Evolutionary conservation across 2,329 filamentous ascomycete species (phyloP).

Genomic region (Aspergillus pseudoglaucus): DNA sequence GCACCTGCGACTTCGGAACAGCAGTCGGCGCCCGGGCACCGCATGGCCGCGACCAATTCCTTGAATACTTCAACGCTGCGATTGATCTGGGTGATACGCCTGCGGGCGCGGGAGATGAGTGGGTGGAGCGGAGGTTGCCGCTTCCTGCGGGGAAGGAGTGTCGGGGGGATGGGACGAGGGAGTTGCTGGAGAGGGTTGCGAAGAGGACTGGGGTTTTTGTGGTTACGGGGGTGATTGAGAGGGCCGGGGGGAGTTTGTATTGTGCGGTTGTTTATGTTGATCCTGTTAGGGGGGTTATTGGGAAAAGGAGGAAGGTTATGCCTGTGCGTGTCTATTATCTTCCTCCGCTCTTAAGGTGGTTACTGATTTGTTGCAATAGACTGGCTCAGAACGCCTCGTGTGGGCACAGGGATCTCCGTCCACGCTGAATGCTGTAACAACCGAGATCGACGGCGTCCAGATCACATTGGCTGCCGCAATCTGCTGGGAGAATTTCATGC

Average conservation of each 20-base stretch:
- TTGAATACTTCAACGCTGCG: slow-evolving; percentile 69
- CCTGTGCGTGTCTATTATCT: slow-evolving; percentile 51
- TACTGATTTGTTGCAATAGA: slow-evolving; percentile 41
- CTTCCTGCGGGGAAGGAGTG: slow-evolving; percentile 43
- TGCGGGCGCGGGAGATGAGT: background rate
- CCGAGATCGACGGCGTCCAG: slow-evolving; percentile 69
- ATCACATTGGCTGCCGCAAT: slow-evolving; percentile 81
- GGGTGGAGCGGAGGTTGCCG: slow-evolving; percentile 1
- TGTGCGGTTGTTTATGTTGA: slow-evolving; percentile 78
- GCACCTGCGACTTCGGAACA: slow-evolving; percentile 70
- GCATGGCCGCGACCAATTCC: slow-evolving; percentile 72
- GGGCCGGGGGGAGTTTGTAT: slow-evolving; percentile 73
- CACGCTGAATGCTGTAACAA: slow-evolving; percentile 72
- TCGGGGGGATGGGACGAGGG: slow-evolving; percentile 69
- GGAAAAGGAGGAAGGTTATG: slow-evolving; percentile 89
- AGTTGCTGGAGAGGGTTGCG: slow-evolving; percentile 70
- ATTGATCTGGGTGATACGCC: slow-evolving; percentile 79
- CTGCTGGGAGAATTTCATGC: slow-evolving; percentile 98
- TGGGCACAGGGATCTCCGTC: slow-evolving; percentile 81
- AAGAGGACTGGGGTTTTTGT: slow-evolving; percentile 74
- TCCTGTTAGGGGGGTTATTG: slow-evolving; percentile 63
- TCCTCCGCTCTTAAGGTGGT: background rate
- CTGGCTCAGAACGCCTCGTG: slow-evolving; percentile 72
- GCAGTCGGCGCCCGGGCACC: slow-evolving; percentile 63
- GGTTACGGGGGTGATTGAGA: slow-evolving; percentile 73